Conservation (phyloP, 371 early-diverging fungal species). For the Rhizomucor pusillus region DNA sequence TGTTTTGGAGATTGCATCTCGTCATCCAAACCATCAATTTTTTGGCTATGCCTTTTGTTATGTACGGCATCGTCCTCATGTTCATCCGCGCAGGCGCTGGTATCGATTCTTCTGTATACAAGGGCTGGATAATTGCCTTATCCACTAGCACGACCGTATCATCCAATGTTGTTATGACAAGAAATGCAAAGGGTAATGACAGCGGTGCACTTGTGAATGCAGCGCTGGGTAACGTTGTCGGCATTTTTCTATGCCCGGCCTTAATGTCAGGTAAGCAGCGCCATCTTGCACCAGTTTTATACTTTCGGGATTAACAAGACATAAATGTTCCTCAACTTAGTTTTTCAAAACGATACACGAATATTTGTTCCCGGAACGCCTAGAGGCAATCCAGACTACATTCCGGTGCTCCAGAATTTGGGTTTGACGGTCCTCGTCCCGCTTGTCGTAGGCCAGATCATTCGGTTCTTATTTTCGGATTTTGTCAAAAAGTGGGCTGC, state of each 20-base stretch:
- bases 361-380: conserved; percentile 44
- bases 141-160: conserved; percentile 75
- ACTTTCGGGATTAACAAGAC: not conserved
- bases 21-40: conserved; percentile 64
- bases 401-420: conserved; percentile 48
- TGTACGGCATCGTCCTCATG: conserved; percentile 54
- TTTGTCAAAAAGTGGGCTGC: conserved; percentile 43
- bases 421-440: conserved; percentile 64
- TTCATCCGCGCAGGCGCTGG: conserved; percentile 38
- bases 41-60: conserved; percentile 58
- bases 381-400: conserved; percentile 49
- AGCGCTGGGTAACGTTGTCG: conserved; percentile 66
- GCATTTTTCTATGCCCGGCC: conserved; percentile 66
- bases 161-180: conserved; percentile 76
- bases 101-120: conserved; percentile 54
- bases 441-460: conserved; percentile 64
- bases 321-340: conserved; percentile 22
- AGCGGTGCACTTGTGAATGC: conserved; percentile 67
- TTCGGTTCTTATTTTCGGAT: conserved; percentile 53
- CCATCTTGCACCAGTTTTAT: not conserved
- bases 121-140: conserved; percentile 66
- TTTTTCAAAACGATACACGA: conserved; percentile 29
- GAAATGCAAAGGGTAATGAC: conserved; percentile 68
- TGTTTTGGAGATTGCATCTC: conserved; percentile 62
- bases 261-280: conserved; percentile 48